Evolutionary conservation across 2,329 filamentous ascomycete species (phyloP).

Genomic region (Xylariaceae sp.): DNA sequence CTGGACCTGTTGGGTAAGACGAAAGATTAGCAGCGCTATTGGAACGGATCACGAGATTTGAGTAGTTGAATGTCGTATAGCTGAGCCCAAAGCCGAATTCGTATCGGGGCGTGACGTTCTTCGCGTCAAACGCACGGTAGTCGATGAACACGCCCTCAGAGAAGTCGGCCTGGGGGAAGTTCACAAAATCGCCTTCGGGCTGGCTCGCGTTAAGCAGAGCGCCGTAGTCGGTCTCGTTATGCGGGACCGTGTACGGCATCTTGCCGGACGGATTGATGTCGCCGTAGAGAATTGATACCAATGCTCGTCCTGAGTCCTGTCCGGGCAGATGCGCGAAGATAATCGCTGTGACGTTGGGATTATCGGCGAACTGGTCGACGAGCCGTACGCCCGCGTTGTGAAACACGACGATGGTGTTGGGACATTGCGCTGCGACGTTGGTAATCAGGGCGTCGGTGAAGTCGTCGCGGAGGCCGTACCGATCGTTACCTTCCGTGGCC

Average conservation of each 20-base stretch:
- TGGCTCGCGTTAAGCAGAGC: slow-evolving; percentile 30
- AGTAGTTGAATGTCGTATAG: slow-evolving; percentile 66
- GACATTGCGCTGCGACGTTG: slow-evolving; percentile 49
- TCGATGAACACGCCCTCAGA: slow-evolving; percentile 62
- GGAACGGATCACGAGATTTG: slow-evolving; percentile 35
- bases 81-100: slow-evolving; percentile 66
- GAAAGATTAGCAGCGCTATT: slow-evolving; percentile 25
- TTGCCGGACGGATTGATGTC: slow-evolving; percentile 44
- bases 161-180: slow-evolving; percentile 40
- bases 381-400: slow-evolving; percentile 61
- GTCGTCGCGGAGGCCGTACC: slow-evolving; percentile 58
- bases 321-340: slow-evolving; percentile 48
- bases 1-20: slow-evolving; percentile 37
- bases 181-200: slow-evolving; percentile 43
- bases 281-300: slow-evolving; percentile 74
- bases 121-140: slow-evolving; percentile 61
- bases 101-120: slow-evolving; percentile 57
- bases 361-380: slow-evolving; percentile 56
- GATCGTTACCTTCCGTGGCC: slow-evolving; percentile 62
- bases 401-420: slow-evolving; percentile 62
- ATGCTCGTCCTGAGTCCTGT: slow-evolving; percentile 67
- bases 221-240: slow-evolving; percentile 45
- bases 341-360: slow-evolving; percentile 71
- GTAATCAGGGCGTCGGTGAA: slow-evolving; percentile 48
- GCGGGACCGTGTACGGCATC: slow-evolving; percentile 51